Evolutionary conservation across 257 asterid species (phyloP).

Genomic region (Paulownia fortunei): DNA sequence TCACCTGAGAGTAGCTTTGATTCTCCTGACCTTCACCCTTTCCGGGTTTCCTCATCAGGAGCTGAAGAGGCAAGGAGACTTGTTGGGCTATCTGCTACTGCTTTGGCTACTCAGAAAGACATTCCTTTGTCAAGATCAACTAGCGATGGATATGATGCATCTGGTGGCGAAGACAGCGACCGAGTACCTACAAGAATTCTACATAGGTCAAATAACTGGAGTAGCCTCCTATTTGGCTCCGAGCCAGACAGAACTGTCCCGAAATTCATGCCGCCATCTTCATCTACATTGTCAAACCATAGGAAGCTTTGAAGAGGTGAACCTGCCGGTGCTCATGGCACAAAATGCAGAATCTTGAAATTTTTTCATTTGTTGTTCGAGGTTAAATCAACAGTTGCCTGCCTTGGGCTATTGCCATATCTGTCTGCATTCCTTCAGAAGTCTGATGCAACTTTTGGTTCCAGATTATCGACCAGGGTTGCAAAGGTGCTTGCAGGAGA

Average conservation of each 20-base stretch:
- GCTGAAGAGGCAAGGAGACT: slow-evolving; percentile 63
- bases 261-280: slow-evolving; percentile 52
- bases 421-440: slow-evolving; percentile 1
- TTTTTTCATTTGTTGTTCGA: slow-evolving; percentile 56
- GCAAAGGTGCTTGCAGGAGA: slow-evolving; percentile 31
- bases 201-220: slow-evolving; percentile 73
- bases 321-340: not conserved
- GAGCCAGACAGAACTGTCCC: slow-evolving; percentile 53
- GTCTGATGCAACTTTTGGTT: slow-evolving; percentile 25
- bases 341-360: slow-evolving; percentile 33
- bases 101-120: slow-evolving; percentile 47
- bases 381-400: slow-evolving; percentile 1
- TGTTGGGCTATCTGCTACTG: slow-evolving; percentile 50
- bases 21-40: slow-evolving; percentile 83
- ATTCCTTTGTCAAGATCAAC: slow-evolving; percentile 80
- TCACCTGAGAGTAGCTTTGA: slow-evolving; percentile 93
- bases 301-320: slow-evolving; percentile 50
- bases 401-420: slow-evolving; percentile 13
- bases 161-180: slow-evolving; percentile 98
- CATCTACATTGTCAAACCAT: slow-evolving; percentile 53
- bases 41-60: slow-evolving; percentile 64
- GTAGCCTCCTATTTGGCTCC: slow-evolving; percentile 70
- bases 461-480: slow-evolving; percentile 20
- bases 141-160: slow-evolving; percentile 97
- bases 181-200: slow-evolving; percentile 66